Evolutionary conservation across 2,329 filamentous ascomycete genomes (phyloP).

Genomic region (Beauveria bassiana): DNA sequence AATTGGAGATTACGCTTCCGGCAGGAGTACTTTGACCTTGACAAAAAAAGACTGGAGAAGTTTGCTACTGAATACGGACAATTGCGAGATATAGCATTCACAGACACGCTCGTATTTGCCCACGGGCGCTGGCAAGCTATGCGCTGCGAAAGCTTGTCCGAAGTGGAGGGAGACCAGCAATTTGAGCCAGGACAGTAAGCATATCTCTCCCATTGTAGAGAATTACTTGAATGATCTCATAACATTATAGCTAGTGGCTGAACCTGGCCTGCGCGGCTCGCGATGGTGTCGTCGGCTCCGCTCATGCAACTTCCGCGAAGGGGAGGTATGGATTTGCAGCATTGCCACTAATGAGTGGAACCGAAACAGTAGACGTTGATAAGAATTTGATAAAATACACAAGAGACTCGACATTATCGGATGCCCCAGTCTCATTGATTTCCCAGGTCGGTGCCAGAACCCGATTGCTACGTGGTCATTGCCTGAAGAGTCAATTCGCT

Average conservation of each 20-base stretch:
- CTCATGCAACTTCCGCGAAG: conserved; percentile 36
- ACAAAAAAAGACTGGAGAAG: conserved; percentile 31
- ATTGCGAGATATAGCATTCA: conserved; percentile 34
- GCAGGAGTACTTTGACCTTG: conserved; percentile 37
- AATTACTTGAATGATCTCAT: neutral
- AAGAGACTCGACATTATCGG: conserved; percentile 32
- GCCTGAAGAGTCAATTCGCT: conserved; percentile 42
- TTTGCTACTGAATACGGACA: conserved; percentile 28
- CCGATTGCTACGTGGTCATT: conserved; percentile 44
- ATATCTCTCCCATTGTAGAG: neutral
- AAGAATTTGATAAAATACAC: conserved; percentile 34
- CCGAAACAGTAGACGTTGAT: conserved; percentile 33
- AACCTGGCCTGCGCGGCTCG: conserved; percentile 47
- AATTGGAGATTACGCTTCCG: conserved; percentile 37
- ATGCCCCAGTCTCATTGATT: conserved; percentile 43
- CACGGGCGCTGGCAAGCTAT: conserved; percentile 31
- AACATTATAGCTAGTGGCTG: conserved; percentile 45
- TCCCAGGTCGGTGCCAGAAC: conserved; percentile 41
- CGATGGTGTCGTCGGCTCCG: conserved; percentile 44
- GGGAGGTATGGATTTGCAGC: conserved; percentile 38
- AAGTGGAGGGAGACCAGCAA: conserved; percentile 31
- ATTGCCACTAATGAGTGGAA: conserved; percentile 44
- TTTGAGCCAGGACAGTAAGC: conserved; percentile 44
- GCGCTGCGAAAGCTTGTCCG: conserved; percentile 27
- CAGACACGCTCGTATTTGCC: conserved; percentile 21